Evolutionary conservation across 805 yeast genomes (phyloP), one percentile per base, ranked within the genome.

Genomic region (Suhomyces prunicola): DNA sequence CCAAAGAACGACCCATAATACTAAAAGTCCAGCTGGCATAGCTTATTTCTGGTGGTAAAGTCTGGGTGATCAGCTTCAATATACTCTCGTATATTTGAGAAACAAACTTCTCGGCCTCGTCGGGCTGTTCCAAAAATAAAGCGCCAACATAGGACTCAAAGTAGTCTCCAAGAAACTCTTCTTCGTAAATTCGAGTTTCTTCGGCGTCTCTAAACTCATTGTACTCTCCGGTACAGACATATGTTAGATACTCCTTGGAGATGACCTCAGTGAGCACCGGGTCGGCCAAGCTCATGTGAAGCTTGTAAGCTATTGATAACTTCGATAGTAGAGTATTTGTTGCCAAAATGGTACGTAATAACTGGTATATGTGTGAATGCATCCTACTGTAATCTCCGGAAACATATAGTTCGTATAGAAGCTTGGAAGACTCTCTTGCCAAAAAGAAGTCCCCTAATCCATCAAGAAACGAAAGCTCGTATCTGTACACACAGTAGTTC

Each of bases 121-220:
- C 63, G 4, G 77, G 77, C 55, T 67, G 72, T 47, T 73, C 77
- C 15, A 72, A 52, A 45, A 67, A 68, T 46, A 74, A 63, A 0
- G 77, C 74, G n/a, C 76, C 78, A n/a, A 72, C 70, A 47, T 74
- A 74, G 48, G 69, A 70, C 54, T 74, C 78, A 53, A 74, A 74
- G 57, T 68, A 74, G 53, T 74, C 78, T 1, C 72, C 78, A 33
- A 73, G 61, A 54, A 73, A 72, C 52, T 74, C 78, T 50, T 73
- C 76, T 57, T 74, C 77, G 54, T 72, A 73, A 35, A 63, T 54
- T 31, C 63, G 54, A 1, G 57, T 54, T 24, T 60, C 61, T 2
- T 56, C 56, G n/a, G 48, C 56, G 31, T 57, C 54, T 36, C 49
- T 48, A 24, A 13, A 40, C 23, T 44, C 44, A n/a, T 54, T 33